These are phyloP conservation scores for Microthlaspi erraticum DNA, from an alignment of 345 rosid species.

Conservation along the genomic window DNA sequence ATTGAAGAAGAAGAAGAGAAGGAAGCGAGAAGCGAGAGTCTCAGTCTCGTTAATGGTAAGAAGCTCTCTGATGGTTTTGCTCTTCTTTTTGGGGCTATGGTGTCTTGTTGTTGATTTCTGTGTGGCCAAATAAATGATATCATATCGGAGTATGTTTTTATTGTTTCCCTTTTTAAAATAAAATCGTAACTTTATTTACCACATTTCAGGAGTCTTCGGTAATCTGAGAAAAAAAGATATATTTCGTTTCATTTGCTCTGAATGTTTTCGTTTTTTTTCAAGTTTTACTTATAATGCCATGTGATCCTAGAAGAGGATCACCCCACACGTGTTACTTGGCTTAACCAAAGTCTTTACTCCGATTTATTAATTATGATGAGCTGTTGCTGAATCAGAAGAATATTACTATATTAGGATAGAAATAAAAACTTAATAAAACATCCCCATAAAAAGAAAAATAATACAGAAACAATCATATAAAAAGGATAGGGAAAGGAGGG, in stretches of 20 bases:
- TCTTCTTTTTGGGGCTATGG: neutral
- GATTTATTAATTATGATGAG: neutral
- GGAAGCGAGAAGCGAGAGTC: neutral
- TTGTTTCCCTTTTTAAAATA: too few relatives aligned
- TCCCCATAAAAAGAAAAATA: neutral
- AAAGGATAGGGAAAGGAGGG: neutral
- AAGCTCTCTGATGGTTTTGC: neutral
- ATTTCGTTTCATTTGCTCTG: neutral
- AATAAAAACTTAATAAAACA: neutral
- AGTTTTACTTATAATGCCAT: neutral
- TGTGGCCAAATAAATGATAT: conserved; percentile 19
- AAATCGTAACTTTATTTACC: neutral
- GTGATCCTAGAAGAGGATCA: neutral
- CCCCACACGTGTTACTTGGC: conserved; percentile 29
- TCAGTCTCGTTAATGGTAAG: conserved; percentile 9
- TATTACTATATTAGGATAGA: neutral
- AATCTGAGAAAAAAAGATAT: neutral
- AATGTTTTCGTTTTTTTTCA: too few relatives aligned
- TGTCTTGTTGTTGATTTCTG: neutral
- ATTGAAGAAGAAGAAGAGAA: neutral
- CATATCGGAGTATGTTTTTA: too few relatives aligned
- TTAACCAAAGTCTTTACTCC: neutral
- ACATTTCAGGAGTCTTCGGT: neutral
- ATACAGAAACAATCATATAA: too few relatives aligned
- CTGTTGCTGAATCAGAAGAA: neutral